phyloP scores from a whole-genome alignment of 805 yeast species.

The Saccharomycodes ludwigii region DNA sequence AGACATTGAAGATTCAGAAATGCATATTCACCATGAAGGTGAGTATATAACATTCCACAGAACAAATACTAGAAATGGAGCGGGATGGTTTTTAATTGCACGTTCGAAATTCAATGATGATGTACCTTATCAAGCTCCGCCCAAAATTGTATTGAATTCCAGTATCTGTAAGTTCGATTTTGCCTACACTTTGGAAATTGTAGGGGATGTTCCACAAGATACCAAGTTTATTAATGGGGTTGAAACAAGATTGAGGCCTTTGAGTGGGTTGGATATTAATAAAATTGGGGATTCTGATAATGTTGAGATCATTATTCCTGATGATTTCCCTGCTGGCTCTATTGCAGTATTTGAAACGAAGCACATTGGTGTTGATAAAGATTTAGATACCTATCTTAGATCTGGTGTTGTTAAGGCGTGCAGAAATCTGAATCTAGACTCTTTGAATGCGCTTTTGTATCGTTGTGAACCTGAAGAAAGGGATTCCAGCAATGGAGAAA shows the following conservation, averaged over 20 bases:
- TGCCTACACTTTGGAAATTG: slow-evolving; percentile 41
- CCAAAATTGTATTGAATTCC: slow-evolving; percentile 49
- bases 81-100: slow-evolving; percentile 81
- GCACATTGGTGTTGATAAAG: slow-evolving; percentile 51
- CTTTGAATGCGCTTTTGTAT: slow-evolving; percentile 64
- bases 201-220: slow-evolving; percentile 34
- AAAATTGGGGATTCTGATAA: slow-evolving; percentile 29
- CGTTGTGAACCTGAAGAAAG: slow-evolving; percentile 80
- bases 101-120: slow-evolving; percentile 55
- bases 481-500: slow-evolving; percentile 59
- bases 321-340: slow-evolving; percentile 75
- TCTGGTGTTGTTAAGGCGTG: slow-evolving; percentile 72
- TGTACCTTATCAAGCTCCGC: slow-evolving; percentile 37
- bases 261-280: slow-evolving; percentile 38
- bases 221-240: slow-evolving; percentile 42
- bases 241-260: slow-evolving; percentile 46
- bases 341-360: slow-evolving; percentile 71
- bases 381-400: slow-evolving; percentile 54
- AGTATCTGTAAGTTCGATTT: slow-evolving; percentile 45
- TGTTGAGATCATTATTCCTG: slow-evolving; percentile 47
- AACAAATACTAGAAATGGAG: slow-evolving; percentile 69
- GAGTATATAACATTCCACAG: slow-evolving; percentile 88
- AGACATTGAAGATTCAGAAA: slow-evolving; percentile 57
- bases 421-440: slow-evolving; percentile 42
- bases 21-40: slow-evolving; percentile 89